These are phyloP conservation scores for Mortierella sp. DNA, from an alignment of 371 early-diverging fungal genomes.

Conservation along the genomic window DNA sequence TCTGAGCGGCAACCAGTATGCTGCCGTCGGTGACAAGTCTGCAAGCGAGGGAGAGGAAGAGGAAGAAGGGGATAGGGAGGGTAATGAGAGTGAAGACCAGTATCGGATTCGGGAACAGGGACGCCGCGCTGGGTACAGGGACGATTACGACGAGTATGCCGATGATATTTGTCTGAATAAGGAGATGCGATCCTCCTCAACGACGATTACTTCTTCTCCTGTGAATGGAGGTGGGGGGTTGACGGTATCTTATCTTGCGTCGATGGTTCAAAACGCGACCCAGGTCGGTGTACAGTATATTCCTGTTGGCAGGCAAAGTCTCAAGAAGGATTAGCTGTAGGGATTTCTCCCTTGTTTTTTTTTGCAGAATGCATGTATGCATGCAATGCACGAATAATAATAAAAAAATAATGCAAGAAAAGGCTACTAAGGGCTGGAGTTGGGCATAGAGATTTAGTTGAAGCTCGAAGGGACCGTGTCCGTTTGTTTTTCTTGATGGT, in stretches of 20 bases:
- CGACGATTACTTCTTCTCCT: background rate
- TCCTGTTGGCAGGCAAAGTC: background rate
- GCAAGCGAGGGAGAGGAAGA: constrained; percentile 3
- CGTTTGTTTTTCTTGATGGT: background rate
- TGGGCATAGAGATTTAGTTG: background rate
- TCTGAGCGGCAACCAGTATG: constrained; percentile 34
- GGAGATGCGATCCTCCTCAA: background rate
- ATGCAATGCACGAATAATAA: background rate
- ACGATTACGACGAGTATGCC: background rate
- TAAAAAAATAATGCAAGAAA: background rate
- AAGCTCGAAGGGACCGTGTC: background rate
- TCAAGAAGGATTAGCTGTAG: constrained; percentile 3
- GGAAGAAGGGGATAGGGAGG: background rate
- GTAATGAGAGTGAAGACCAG: background rate
- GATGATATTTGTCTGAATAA: background rate
- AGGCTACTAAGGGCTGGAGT: background rate
- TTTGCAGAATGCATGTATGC: background rate
- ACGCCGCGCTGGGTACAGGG: background rate
- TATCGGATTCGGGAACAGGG: background rate
- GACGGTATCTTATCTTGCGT: background rate
- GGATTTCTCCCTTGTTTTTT: background rate
- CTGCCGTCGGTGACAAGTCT: background rate
- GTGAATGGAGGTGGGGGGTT: background rate
- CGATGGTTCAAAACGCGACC: background rate
- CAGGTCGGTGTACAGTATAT: constrained; percentile 1